Evolutionary conservation across 1,139 yeast genomes (phyloP), one percentile per base, ranked within the genome.

Genomic region (Suhomyces maxii): DNA sequence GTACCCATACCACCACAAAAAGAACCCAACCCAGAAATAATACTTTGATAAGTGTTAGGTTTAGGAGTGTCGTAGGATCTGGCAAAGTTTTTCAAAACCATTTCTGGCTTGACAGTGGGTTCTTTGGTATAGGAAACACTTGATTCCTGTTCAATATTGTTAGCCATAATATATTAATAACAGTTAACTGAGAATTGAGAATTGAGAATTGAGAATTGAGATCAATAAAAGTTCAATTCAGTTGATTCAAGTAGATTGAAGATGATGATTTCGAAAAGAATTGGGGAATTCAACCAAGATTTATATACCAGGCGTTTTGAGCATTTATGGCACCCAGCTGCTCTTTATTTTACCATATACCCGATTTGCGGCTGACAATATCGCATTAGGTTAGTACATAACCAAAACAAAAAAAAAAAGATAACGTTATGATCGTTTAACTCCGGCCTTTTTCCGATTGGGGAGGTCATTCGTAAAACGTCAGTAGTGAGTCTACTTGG

Each of bases 1-100:
- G 82, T 67, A 50, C 90, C 90, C 44, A 79, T 64, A 8, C 64
- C 58, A 36, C 90, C 90, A 56, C 79, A 71, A 39, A 69, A 47
- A 8, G 48, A 50, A 30, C 90, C 90, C 45, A 76, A 51, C 0
- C 60, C 45, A 45, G 72, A 65, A 45, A 83, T 68, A 45, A 82
- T 58, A 1, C 45, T 57, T 51, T 73, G 79, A 57, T 75, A 75
- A 14, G 64, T 50, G 42, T 68, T 70, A 25, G 63, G 60, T 13
- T 62, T 58, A 1, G 79, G 78, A 1, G 65, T 67, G 7, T 68
- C 68, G 53, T 73, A 75, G 2, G 55, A 45, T 50, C 57, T 61
- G 32, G 79, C 79, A 56, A 73, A 75, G 37, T 51, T 42, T 40
- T 54, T 54, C 47, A 56, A 45, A 14, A 53, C 57, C 59, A 56